phyloP scores from a whole-genome alignment of 164 flowering plant genomes.

The Tetrastigma voinierianum region DNA sequence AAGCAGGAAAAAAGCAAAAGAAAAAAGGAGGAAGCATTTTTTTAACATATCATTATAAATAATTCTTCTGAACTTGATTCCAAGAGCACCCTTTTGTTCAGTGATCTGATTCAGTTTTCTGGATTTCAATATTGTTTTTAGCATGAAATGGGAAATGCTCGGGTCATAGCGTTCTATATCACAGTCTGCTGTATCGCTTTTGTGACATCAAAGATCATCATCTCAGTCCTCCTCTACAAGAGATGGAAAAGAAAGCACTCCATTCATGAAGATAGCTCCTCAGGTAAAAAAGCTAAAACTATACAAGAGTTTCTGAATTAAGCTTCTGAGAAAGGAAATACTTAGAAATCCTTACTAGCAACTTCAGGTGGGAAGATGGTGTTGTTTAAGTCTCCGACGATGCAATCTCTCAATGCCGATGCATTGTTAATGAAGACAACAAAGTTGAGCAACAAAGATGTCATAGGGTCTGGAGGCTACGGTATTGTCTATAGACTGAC shows the following conservation, averaged over 20 bases:
- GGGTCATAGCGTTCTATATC: constrained; percentile 52
- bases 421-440: constrained; percentile 64
- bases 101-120: too few relatives aligned
- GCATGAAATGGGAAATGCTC: constrained; percentile 49
- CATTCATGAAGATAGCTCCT: constrained; percentile 49
- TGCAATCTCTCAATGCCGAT: constrained; percentile 54
- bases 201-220: constrained; percentile 57
- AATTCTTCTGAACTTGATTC: too few relatives aligned
- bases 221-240: constrained; percentile 62
- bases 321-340: background rate
- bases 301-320: background rate
- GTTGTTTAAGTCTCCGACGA: constrained; percentile 60
- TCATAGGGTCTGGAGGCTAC: constrained; percentile 83
- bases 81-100: too few relatives aligned
- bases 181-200: constrained; percentile 69
- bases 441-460: constrained; percentile 75
- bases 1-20: too few relatives aligned
- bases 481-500: constrained; percentile 74
- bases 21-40: too few relatives aligned
- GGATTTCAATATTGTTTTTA: background rate
- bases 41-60: too few relatives aligned
- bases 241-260: constrained; percentile 73
- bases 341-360: background rate
- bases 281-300: constrained; percentile 40
- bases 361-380: constrained; percentile 85